phyloP scores from a whole-genome alignment of 2,329 filamentous ascomycete genomes.

The Hypoxylon rubiginosum region DNA sequence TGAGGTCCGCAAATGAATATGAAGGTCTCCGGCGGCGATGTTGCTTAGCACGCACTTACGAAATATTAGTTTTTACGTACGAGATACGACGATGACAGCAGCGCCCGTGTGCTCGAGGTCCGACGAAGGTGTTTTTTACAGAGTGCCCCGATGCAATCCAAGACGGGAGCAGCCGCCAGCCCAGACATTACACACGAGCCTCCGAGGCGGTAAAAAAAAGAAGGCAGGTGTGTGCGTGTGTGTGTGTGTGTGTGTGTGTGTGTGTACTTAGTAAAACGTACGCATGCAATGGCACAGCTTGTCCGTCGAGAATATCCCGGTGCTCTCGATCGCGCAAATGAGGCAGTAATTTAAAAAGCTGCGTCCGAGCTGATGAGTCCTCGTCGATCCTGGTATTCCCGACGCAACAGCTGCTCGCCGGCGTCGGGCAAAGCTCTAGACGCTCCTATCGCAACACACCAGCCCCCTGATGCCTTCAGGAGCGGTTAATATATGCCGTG shows the following conservation, averaged over 20 bases:
- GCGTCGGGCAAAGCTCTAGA: constrained; percentile 7
- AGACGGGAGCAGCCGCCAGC: constrained; percentile 30
- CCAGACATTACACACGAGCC: constrained; percentile 15
- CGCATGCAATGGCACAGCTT: constrained; percentile 9
- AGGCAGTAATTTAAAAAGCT: neutral
- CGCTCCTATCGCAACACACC: neutral
- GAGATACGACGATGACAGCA: constrained; percentile 31
- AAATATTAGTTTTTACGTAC: constrained; percentile 35
- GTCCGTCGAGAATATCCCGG: neutral
- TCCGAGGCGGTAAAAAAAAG: constrained; percentile 1
- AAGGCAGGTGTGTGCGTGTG: too few species aligned
- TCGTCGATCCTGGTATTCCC: neutral
- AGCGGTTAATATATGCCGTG: constrained; percentile 35
- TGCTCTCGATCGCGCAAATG: neutral
- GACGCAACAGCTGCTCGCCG: too few species aligned
- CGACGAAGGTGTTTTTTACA: neutral
- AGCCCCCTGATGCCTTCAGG: neutral
- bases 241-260: too few species aligned
- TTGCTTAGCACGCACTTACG: neutral
- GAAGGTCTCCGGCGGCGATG: neutral
- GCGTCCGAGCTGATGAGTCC: neutral
- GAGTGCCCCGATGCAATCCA: constrained; percentile 3
- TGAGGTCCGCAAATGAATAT: neutral
- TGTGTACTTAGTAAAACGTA: constrained; percentile 8
- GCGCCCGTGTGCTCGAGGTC: neutral